phyloP scores from a whole-genome alignment of 1,284 basidiomycete species.

The Moesziomyces parantarcticus region DNA sequence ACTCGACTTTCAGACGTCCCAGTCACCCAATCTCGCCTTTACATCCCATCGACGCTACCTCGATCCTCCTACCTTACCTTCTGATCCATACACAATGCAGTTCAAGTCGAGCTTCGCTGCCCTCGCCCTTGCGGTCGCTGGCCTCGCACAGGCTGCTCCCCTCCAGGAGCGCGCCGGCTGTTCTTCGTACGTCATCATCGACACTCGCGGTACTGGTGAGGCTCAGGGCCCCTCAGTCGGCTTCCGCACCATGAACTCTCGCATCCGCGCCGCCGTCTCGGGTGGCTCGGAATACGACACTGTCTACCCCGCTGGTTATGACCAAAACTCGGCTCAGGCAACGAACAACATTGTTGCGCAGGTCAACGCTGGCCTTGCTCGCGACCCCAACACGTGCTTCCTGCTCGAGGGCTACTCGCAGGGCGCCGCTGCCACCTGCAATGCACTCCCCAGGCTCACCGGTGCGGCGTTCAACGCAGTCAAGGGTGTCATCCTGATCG shows the following conservation, averaged over 20 bases:
- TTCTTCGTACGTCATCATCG: conserved; percentile 56
- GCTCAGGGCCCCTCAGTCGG: conserved; percentile 57
- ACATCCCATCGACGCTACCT: not conserved
- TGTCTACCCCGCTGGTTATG: conserved; percentile 58
- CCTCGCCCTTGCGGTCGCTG: conserved; percentile 14
- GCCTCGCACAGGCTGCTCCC: conserved; percentile 18
- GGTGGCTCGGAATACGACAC: conserved; percentile 60
- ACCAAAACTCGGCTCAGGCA: conserved; percentile 52
- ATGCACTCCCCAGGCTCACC: conserved; percentile 53
- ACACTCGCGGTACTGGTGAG: conserved; percentile 65
- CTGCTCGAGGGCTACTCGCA: conserved; percentile 54
- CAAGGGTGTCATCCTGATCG: conserved; percentile 65
- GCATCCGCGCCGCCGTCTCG: conserved; percentile 28
- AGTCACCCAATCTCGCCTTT: not conserved
- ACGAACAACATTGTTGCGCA: conserved; percentile 53
- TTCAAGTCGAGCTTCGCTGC: conserved; percentile 17
- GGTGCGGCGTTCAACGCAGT: conserved; percentile 53
- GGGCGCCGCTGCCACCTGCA: conserved; percentile 63
- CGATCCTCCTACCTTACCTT: too few species aligned
- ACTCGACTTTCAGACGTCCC: not conserved
- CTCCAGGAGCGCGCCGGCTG: conserved; percentile 22
- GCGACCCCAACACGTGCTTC: conserved; percentile 38
- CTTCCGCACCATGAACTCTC: conserved; percentile 49
- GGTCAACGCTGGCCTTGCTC: conserved; percentile 15
- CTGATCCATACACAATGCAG: conserved; percentile 10